Base-by-base conservation (phyloP, 495 filamentous ascomycete genomes). In the Oleoguttula mirabilis region DNA sequence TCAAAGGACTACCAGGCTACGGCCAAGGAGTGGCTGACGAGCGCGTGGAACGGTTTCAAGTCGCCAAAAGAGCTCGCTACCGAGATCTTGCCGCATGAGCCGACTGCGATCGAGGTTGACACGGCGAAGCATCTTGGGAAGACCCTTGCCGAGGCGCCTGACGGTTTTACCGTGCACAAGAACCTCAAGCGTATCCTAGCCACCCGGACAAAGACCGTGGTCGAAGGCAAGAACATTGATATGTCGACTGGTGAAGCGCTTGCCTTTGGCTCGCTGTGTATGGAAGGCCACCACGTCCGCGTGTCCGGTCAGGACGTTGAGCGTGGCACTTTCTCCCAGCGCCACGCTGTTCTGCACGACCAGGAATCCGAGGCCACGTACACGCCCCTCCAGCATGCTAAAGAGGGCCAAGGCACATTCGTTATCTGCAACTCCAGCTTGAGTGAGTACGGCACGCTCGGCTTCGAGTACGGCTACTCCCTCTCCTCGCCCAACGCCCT, bases 41-140 rank as follows among this genome's bases (percentile, higher is more conserved):
- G 86, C 37, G 92, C 90, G 42, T 98, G 90, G 90, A 93, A 98
- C 66, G 88, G 80, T 44, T 98, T 98, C 76, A 96, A 95, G 71
- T 90, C 86, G 22, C 90, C 90, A 55, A 98, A 95, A 68, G 90
- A 98, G 66, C 66, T 98, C 39, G 88, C 88, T 30, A 87, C 80
- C 14, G 90, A 98, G 68, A 79, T 96, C 39, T 69, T 98, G 39
- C 87, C 92, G 38, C 90, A 98, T 68, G 75, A 84, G 43, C 79
- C 85, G 3, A 98, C 90, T 10, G 82, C 80, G 17, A 77, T 96
- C 23, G 74, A 77, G 14, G 50, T 56, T 39, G 71, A 78, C 45
- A 76, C 70, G 10, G 66, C 96, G 36, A 73, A 80, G 57, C 76
- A 84, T 63, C 84, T 96, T 56, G 86, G 77, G 34, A 68, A 77